Evolutionary conservation across 208 protist genomes (phyloP), one percentile per base, ranked within the genome.

Genomic region (Wallacemonas rigidus): DNA sequence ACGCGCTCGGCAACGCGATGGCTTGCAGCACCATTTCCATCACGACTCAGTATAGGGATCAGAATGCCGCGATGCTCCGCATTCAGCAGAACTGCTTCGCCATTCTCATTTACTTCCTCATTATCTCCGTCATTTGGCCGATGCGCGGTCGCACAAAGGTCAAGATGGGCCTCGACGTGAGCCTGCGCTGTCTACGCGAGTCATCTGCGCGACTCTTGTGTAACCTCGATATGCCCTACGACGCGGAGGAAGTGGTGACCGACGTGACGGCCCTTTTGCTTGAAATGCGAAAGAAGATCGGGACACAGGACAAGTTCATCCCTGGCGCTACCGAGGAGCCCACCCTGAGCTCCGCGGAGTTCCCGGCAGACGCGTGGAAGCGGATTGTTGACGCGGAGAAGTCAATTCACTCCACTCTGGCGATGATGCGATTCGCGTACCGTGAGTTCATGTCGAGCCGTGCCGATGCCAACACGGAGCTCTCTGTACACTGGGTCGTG

Each of bases 1-100:
- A 92, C 79, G 85, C 88, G 36, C 82, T 93, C 8, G 92, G 92
- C 55, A 97, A 97, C 71, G 87, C 92, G 48, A 92, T 97, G 35
- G 87, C 86, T 44, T 93, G 89, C 77, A 95, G 89, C 75, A 87
- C 82, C 38, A 97, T 97, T 50, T 95, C 89, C 14, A 82, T 97
- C 64, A 91, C 91, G 67, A 91, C 88, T 41, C 92, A 97, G 76
- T 97, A 95, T 75, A 62, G 68, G 55, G 77, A 95, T 57, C 72
- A 82, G 41, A 76, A 67, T 51, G 92, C 92, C 38, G 92, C 92
- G n/a, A 95, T 97, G 84, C 79, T 85, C 53, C 92, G 92, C 77
- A 97, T 97, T 71, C 80, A 97, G 69, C 92, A 97, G 72, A 97
- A 97, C 78, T 88, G 89, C 71, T 97, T 97, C 50, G 89, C 92